phyloP scores from a whole-genome alignment of 805 yeast genomes.

The Pichia deserticola region DNA sequence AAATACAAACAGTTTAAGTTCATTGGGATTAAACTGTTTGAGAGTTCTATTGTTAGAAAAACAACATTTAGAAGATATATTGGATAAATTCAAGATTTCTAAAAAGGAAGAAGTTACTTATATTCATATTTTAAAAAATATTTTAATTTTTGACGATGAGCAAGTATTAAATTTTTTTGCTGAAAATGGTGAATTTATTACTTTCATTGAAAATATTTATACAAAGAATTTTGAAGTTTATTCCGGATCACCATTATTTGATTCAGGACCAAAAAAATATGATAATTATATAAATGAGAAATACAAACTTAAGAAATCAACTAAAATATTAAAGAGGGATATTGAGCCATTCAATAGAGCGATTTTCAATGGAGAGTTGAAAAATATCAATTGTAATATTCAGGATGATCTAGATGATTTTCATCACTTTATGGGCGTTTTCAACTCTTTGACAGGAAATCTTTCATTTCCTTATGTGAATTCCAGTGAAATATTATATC shows the following conservation, averaged over 20 bases:
- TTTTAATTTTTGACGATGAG: constrained; percentile 15
- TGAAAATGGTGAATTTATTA: constrained; percentile 8
- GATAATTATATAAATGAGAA: background rate
- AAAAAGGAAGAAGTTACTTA: background rate
- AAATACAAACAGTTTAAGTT: background rate
- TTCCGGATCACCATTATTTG: background rate
- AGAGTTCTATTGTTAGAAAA: constrained; percentile 14
- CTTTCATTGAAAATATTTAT: constrained; percentile 8
- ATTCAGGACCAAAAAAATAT: constrained; percentile 2
- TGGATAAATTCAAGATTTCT: background rate
- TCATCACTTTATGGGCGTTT: constrained; percentile 39
- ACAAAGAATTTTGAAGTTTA: constrained; percentile 2
- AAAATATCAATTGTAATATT: constrained; percentile 42
- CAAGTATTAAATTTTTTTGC: constrained; percentile 11
- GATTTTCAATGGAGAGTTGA: constrained; percentile 39
- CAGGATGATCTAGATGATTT: constrained; percentile 64
- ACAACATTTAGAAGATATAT: background rate
- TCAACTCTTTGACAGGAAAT: constrained; percentile 39
- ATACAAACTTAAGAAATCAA: background rate
- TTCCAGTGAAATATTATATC: constrained; percentile 46
- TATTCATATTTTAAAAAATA: background rate
- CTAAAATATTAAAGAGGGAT: constrained; percentile 18
- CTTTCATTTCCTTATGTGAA: constrained; percentile 16
- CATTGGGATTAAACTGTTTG: constrained; percentile 19
- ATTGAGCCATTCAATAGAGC: constrained; percentile 28